Percentiles rank a stretch among this genome's conserved stretches.
These are phyloP conservation scores for Trypethelium eluteriae DNA, from an alignment of 495 filamentous ascomycete species.

Conservation along the genomic window DNA sequence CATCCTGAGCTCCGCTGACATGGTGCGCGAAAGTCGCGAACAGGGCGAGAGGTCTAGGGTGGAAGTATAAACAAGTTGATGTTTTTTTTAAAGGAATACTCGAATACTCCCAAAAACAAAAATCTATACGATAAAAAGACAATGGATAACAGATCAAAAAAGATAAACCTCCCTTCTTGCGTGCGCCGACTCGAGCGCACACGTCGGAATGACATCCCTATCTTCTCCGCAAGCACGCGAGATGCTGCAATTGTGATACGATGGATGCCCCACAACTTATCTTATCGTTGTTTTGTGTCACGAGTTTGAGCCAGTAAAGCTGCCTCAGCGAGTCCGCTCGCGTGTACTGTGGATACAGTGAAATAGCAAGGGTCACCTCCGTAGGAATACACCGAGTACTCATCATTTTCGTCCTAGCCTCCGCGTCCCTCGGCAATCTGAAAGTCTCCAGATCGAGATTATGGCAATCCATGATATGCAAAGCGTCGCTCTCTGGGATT, in stretches of 20 bases:
- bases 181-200: slow-evolving; percentile 6
- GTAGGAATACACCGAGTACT: too few species aligned
- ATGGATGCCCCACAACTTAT: not conserved
- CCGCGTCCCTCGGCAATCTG: not conserved
- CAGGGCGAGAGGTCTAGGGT: not conserved
- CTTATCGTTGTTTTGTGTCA: not conserved
- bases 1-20: not conserved
- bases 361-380: too few species aligned
- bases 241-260: not conserved
- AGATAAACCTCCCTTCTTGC: not conserved
- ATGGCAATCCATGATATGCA: not conserved
- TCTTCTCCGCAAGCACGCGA: slow-evolving; percentile 13
- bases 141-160: not conserved
- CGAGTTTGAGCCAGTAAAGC: slow-evolving; percentile 2
- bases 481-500: not conserved
- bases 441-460: not conserved
- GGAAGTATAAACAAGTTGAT: not conserved
- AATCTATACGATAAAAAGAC: not conserved
- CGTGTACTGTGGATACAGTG: too few species aligned
- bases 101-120: not conserved
- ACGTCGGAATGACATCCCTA: not conserved
- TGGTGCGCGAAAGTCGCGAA: not conserved
- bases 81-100: not conserved
- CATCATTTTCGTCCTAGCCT: too few species aligned
- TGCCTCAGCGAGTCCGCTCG: not conserved